Evolutionary conservation across 2,329 filamentous ascomycete genomes (phyloP), one percentile per base, ranked within the genome.

Genomic region (Exserohilum rostratum): DNA sequence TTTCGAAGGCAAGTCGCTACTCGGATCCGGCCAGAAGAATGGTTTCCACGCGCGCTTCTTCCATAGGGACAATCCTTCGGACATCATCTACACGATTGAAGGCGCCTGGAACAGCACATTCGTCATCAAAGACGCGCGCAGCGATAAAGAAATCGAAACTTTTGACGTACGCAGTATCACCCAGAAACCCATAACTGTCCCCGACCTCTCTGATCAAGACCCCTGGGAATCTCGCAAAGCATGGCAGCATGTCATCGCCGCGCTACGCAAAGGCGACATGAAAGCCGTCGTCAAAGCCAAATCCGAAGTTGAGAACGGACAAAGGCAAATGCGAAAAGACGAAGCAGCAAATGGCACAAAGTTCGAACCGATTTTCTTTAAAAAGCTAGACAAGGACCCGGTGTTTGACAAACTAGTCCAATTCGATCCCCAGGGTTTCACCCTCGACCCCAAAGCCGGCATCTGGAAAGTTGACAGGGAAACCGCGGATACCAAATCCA

Each of bases 191-290:
- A 64, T 69, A 34, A 56, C 53, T n/a, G 65, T 67, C 15, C 55
- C 64, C 10, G 67, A 73, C 12, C 39, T 75, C 4, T 63, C 71
- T 1, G 58, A 76, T 27, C 77, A 80, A 50, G 78, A 80, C 62
- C 72, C 77, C 0, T 80, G 77, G 77, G 78, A 80, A 57, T 76
- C 75, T 18, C 63, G 77, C 13, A 76, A 68, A 56, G 78, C 78
- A 5, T 81, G 79, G 79, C 53, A 63, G 9, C 72, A 69, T 5
- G 76, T 79, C 5, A 76, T 78, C 39, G 59, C 71, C 13, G 70
- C 73, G 1, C 65, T 80, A 37, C 61, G 67, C n/a, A 55, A 53
- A 5, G 75, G 78, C 2, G 69, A 80, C 50, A 80, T 80, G 78
- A 76, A 72, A 46, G 65, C 62, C 3, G 68, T 64, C 5, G 61